Conservation (phyloP, 2,329 filamentous ascomycete species). For the Capronia coronata region DNA sequence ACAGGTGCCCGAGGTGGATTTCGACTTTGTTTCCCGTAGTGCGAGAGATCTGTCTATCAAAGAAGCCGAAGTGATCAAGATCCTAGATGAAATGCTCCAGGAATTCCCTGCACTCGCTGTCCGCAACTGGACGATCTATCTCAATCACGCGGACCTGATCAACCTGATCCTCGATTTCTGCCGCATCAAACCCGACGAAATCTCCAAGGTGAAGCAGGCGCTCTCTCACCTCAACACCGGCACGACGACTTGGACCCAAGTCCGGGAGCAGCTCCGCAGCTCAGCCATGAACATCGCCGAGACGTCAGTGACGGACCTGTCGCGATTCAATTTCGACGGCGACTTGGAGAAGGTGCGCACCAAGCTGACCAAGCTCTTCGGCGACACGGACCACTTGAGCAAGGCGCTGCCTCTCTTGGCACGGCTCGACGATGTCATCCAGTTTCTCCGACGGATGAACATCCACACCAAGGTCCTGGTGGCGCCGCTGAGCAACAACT, state of each 20-base stretch:
- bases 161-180: conserved; percentile 87
- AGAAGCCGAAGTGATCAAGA: conserved; percentile 89
- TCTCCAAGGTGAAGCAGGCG: conserved; percentile 69
- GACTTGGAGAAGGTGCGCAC: conserved; percentile 22
- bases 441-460: conserved; percentile 68
- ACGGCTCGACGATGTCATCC: conserved; percentile 70
- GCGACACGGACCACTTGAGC: conserved; percentile 48
- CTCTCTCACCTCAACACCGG: conserved; percentile 77
- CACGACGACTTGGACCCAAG: conserved; percentile 12
- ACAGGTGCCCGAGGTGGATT: conserved; percentile 84
- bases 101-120: conserved; percentile 69
- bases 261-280: conserved; percentile 19
- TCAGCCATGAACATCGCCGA: conserved; percentile 66
- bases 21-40: conserved; percentile 85
- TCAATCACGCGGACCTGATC: conserved; percentile 82
- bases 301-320: conserved; percentile 83
- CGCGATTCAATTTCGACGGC: conserved; percentile 82
- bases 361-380: conserved; percentile 40
- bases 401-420: conserved; percentile 55
- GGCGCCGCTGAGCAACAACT: conserved; percentile 77
- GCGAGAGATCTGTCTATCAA: conserved; percentile 77
- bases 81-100: conserved; percentile 81
- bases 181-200: conserved; percentile 62
- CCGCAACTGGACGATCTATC: conserved; percentile 74
- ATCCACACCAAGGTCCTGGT: conserved; percentile 75